Conservation (phyloP, 176 grass and related monocot genomes). For the Ananas comosus region DNA sequence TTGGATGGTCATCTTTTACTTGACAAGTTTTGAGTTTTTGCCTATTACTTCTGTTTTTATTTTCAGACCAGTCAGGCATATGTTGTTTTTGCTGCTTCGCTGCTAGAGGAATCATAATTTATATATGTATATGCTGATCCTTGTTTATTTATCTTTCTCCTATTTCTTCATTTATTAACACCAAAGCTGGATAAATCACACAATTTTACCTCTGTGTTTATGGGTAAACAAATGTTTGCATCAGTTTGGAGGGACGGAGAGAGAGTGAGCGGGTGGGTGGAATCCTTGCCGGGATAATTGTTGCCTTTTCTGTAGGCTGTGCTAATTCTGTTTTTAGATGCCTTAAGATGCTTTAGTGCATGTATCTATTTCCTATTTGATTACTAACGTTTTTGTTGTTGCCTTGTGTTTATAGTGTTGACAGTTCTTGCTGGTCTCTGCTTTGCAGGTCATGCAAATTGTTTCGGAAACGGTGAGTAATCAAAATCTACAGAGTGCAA, state of each 20-base stretch:
- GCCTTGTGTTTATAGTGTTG: neutral
- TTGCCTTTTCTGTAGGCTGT: too few species aligned
- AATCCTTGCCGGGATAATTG: too few species aligned
- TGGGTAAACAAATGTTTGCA: too few species aligned
- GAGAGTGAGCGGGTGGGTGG: too few species aligned
- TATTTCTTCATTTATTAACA: too few species aligned
- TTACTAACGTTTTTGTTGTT: constrained; percentile 1
- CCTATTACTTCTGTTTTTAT: neutral
- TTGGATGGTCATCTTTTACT: neutral
- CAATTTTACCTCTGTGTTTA: too few species aligned
- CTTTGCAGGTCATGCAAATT: constrained; percentile 65
- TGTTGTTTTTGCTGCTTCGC: neutral
- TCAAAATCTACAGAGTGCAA: constrained; percentile 26
- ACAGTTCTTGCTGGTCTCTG: constrained; percentile 1
- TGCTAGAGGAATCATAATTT: neutral
- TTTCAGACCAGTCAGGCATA: neutral
- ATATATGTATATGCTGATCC: too few species aligned
- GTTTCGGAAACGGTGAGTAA: constrained; percentile 30
- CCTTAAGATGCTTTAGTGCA: too few species aligned
- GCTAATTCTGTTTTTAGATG: too few species aligned
- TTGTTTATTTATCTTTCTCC: too few species aligned
- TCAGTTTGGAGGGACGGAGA: too few species aligned
- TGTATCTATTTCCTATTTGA: neutral
- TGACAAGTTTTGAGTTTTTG: neutral
- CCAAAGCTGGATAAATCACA: too few species aligned